Base-by-base conservation (phyloP, 2,329 filamentous ascomycete species). In the Dactylellina haptotyla region DNA sequence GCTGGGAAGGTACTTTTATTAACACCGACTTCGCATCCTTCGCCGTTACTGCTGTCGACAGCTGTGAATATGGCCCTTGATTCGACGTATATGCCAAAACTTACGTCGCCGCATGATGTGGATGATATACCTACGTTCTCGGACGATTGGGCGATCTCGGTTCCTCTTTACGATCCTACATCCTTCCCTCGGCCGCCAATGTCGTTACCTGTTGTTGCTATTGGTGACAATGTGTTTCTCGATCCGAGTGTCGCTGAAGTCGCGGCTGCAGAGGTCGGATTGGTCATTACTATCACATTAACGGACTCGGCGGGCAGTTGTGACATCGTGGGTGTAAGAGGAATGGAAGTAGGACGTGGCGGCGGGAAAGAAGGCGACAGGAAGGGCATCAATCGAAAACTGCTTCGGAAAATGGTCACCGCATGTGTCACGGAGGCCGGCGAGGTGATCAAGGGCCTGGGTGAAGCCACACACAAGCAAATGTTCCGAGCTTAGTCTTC, bases 41-140 rank as follows among this genome's bases (percentile, higher is more conserved):
- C 70, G n/a, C 88, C 98, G 5, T 94, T 94, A 0, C 87, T 99
- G 9, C 88, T 99, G 43, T 97, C 93, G 30, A 86, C 98, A 69
- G 96, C 95, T 18, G 94, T 92, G 51, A 93, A 99, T 80, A 89
- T 99, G 73, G 95, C 95, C 2, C 90, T 99, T 50, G 88, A 97
- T 75, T 89, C 91, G 28, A 94, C 95, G 4, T 89, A 90, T 75
- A 85, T 98, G 1, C 95, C 95, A 5, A 87, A 88, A 25, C 85
- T 97, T 57, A 92, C 92, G 80, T 97, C 93, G 1, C 91, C 96
- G 81, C 87, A 87, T 67, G 94, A 98, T 82, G 95, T 99, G 83
- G 95, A 99, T 78, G 70, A 75, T 43, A 75, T 75, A 9, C 95
- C 95, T 10, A 89, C 97, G 80, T 99, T 99, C 82, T 90, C 97